A percentile compares a stretch with the other conserved stretches of the same genome.
phyloP scores from a whole-genome alignment of 2,329 filamentous ascomycete species.

The Myriosclerotinia duriaeana region DNA sequence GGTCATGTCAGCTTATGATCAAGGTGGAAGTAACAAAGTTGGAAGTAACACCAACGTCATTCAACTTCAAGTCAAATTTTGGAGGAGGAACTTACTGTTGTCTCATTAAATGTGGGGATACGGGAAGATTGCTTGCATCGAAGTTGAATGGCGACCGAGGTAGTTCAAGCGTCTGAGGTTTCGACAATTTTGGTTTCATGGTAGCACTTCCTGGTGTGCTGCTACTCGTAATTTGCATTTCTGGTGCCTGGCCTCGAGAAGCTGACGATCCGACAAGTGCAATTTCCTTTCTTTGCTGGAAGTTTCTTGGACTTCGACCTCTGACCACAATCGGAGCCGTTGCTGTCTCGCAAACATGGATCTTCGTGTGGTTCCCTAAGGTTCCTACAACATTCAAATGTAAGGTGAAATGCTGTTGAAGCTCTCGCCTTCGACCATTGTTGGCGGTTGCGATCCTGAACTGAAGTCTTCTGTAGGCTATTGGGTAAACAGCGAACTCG shows the following conservation, averaged over 20 bases:
- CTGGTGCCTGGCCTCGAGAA: constrained; percentile 39
- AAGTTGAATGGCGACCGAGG: constrained; percentile 41
- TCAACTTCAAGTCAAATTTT: neutral
- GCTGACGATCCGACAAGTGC: constrained; percentile 56
- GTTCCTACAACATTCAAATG: constrained; percentile 84
- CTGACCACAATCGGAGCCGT: constrained; percentile 93
- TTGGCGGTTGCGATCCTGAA: constrained; percentile 95
- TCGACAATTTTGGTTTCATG: constrained; percentile 33
- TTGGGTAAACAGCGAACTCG: constrained; percentile 86
- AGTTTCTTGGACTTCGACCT: constrained; percentile 89
- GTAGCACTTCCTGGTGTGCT: constrained; percentile 29
- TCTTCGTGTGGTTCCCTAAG: constrained; percentile 77
- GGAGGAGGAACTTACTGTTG: constrained; percentile 35
- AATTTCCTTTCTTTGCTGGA: constrained; percentile 90
- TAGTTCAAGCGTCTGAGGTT: constrained; percentile 35
- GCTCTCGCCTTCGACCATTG: constrained; percentile 88
- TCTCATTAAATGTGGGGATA: constrained; percentile 37
- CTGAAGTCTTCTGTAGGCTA: constrained; percentile 90
- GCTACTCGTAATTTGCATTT: constrained; percentile 37
- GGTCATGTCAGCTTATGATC: constrained; percentile 19
- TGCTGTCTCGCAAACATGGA: constrained; percentile 77
- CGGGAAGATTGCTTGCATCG: constrained; percentile 37
- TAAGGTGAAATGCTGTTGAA: constrained; percentile 94
- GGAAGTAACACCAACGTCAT: neutral
- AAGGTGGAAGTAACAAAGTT: neutral